phyloP scores from a whole-genome alignment of 2,329 filamentous ascomycete species.

The Pseudocercospora fuligena region DNA sequence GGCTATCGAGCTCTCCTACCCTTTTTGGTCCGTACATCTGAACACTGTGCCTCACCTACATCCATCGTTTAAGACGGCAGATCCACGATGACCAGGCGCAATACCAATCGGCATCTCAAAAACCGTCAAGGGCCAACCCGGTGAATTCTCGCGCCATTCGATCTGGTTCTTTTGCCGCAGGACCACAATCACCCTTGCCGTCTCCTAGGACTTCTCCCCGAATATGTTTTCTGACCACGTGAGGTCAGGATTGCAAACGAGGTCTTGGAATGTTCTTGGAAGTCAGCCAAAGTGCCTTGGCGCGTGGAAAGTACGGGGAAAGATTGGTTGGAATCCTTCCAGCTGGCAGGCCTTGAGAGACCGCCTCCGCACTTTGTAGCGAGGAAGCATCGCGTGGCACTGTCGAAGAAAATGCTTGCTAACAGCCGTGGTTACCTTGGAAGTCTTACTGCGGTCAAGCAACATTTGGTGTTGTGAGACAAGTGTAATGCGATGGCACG shows the following conservation, averaged over 20 bases:
- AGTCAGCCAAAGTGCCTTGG: conserved; percentile 16
- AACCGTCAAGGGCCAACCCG: background rate
- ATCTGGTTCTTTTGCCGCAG: conserved; percentile 1
- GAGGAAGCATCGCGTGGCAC: conserved; percentile 17
- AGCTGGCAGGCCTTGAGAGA: background rate
- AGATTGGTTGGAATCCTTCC: conserved; percentile 1
- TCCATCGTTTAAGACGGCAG: conserved; percentile 8
- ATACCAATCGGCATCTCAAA: background rate
- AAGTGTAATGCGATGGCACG: conserved; percentile 12
- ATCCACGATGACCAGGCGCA: conserved; percentile 2
- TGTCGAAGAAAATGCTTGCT: conserved; percentile 16
- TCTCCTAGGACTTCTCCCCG: conserved; percentile 8
- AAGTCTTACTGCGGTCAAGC: conserved; percentile 11
- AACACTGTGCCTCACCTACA: background rate
- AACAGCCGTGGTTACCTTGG: conserved; percentile 12
- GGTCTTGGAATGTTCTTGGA: conserved; percentile 23
- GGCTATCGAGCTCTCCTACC: conserved; percentile 6
- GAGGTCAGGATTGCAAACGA: conserved; percentile 10
- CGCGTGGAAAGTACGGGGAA: background rate
- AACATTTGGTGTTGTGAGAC: background rate
- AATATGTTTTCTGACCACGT: conserved; percentile 19
- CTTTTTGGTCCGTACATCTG: conserved; percentile 5
- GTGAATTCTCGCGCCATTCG: conserved; percentile 7
- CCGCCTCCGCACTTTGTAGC: conserved; percentile 12
- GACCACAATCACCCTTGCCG: background rate